These are phyloP conservation scores for Paraphoma sp. DNA, from an alignment of 2,329 filamentous ascomycete species.

Conservation along the genomic window DNA sequence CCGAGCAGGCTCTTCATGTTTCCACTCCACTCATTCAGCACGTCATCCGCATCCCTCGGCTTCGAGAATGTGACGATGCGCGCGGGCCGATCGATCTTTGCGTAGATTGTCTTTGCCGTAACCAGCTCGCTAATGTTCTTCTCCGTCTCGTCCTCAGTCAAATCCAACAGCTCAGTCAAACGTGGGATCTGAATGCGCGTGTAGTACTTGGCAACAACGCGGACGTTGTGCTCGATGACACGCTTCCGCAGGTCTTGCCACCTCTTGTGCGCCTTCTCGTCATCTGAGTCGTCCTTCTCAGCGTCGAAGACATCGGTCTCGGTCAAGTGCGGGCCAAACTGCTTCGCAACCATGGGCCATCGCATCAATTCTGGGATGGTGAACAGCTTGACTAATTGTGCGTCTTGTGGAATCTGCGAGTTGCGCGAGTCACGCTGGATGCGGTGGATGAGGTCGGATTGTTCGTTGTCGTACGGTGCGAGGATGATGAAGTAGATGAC, in stretches of 20 bases:
- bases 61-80: slow-evolving; percentile 93
- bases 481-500: slow-evolving; percentile 98
- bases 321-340: slow-evolving; percentile 87
- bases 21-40: slow-evolving; percentile 97
- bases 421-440: slow-evolving; percentile 87
- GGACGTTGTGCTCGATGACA: slow-evolving; percentile 98
- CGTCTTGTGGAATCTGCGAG: slow-evolving; percentile 76
- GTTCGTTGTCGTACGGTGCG: slow-evolving; percentile 96
- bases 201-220: slow-evolving; percentile 98
- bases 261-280: slow-evolving; percentile 81
- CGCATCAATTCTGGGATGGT: slow-evolving; percentile 97
- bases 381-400: slow-evolving; percentile 89
- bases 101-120: slow-evolving; percentile 96
- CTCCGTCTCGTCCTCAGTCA: slow-evolving; percentile 95
- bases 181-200: slow-evolving; percentile 94
- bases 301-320: slow-evolving; percentile 88
- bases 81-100: slow-evolving; percentile 94
- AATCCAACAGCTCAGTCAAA: slow-evolving; percentile 86
- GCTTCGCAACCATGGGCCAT: slow-evolving; percentile 90
- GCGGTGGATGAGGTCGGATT: slow-evolving; percentile 94
- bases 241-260: slow-evolving; percentile 97
- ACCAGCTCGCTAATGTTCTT: slow-evolving; percentile 98
- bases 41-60: slow-evolving; percentile 91
- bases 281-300: slow-evolving; percentile 66
- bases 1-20: slow-evolving; percentile 96